Conservation (phyloP, 2,329 filamentous ascomycete species). For the Aureobasidium lini region DNA sequence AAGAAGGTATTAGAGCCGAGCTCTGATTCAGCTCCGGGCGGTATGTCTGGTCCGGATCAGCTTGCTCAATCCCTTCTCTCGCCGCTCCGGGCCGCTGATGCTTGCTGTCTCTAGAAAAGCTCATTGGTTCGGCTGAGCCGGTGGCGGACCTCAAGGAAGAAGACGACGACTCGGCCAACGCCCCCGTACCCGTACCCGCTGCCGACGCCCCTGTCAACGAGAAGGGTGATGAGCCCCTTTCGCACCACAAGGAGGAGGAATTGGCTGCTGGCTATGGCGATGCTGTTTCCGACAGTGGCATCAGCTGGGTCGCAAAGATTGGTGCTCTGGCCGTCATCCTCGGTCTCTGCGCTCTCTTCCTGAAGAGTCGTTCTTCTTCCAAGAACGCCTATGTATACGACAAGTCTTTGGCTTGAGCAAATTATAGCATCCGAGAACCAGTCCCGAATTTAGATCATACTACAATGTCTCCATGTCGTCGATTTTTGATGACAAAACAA, state of each 20-base stretch:
- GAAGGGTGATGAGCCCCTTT: slow-evolving; percentile 16
- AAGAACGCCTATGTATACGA: slow-evolving; percentile 2
- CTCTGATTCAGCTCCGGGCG: slow-evolving; percentile 52
- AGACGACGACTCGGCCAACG: not conserved
- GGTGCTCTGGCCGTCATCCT: slow-evolving; percentile 38
- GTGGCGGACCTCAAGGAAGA: slow-evolving; percentile 9
- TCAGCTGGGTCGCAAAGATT: slow-evolving; percentile 39
- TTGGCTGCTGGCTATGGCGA: slow-evolving; percentile 17
- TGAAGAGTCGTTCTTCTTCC: slow-evolving; percentile 27
- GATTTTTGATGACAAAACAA: not conserved
- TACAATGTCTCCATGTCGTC: not conserved
- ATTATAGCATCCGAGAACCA: not conserved
- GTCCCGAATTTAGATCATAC: not conserved
- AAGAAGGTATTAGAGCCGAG: slow-evolving; percentile 90
- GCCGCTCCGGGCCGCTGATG: slow-evolving; percentile 12
- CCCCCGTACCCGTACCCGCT: slow-evolving; percentile 30
- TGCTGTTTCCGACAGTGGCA: slow-evolving; percentile 23
- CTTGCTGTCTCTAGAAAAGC: slow-evolving; percentile 5
- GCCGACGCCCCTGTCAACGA: slow-evolving; percentile 23
- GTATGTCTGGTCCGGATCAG: slow-evolving; percentile 21
- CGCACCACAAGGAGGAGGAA: slow-evolving; percentile 16
- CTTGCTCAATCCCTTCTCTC: slow-evolving; percentile 20
- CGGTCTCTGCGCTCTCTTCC: slow-evolving; percentile 33
- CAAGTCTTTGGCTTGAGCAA: slow-evolving; percentile 11
- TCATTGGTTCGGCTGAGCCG: slow-evolving; percentile 9